phyloP scores from a whole-genome alignment of 2,329 filamentous ascomycete genomes.

The Paecilomyces variotii region DNA sequence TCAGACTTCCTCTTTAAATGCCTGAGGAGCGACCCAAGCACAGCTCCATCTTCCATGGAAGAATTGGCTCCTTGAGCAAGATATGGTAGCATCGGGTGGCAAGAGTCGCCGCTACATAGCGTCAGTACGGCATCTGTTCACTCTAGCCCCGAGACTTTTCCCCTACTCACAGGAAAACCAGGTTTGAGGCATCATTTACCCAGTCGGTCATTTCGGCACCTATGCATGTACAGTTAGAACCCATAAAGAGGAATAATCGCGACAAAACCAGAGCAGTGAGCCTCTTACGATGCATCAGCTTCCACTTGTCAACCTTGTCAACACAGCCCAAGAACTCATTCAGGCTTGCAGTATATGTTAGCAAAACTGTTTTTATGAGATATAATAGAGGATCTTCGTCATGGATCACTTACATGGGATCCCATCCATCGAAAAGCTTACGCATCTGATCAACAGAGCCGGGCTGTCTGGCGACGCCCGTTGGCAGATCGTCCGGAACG shows the following conservation, averaged over 20 bases:
- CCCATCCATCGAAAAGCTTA: conserved; percentile 54
- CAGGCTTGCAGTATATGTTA: conserved; percentile 16
- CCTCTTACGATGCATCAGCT: conserved; percentile 44
- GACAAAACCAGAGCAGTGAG: neutral
- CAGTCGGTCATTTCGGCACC: conserved; percentile 39
- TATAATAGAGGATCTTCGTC: too few relatives aligned
- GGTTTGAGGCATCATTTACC: conserved; percentile 12
- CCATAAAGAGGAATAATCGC: neutral
- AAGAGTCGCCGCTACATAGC: conserved; percentile 44
- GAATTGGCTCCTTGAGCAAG: conserved; percentile 61
- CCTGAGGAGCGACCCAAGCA: conserved; percentile 52
- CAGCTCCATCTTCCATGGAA: conserved; percentile 60
- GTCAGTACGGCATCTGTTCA: neutral
- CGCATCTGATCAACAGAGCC: conserved; percentile 56
- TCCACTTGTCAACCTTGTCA: conserved; percentile 60
- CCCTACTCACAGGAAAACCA: conserved; percentile 8
- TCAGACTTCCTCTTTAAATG: conserved; percentile 38
- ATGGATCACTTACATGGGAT: conserved; percentile 36
- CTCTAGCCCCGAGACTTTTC: neutral
- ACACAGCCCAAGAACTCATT: conserved; percentile 44
- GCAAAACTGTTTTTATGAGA: neutral
- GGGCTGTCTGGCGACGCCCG: conserved; percentile 42
- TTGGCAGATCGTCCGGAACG: conserved; percentile 55
- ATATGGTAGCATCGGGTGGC: conserved; percentile 57
- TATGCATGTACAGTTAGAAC: neutral